Evolutionary conservation across 306 rosid species (phyloP), one percentile per base, ranked within the genome.

Genomic region (Malus fusca): DNA sequence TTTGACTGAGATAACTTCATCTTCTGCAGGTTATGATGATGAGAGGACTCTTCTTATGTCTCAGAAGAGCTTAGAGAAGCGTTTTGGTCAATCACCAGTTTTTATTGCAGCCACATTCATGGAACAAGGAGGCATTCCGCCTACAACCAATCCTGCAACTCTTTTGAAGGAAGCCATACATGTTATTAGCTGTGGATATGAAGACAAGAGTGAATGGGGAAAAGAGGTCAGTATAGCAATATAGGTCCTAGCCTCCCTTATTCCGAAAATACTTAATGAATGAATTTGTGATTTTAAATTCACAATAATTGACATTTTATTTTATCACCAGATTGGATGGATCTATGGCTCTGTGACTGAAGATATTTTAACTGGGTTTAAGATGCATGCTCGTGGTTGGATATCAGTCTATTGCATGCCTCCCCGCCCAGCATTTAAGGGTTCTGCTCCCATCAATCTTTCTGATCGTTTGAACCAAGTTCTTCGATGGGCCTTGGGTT

Each of bases 301-400:
- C 37, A 51, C 44, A 53, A 42, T 60, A 58, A 6, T 69, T 37
- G 35, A 71, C 6, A n/a, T 22, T 43, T 6, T 72, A 73, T 69
- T 70, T 64, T 44, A 56, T 68, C 77, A 25, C 79, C 87, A 96
- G 99, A 96, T 96, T 86, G 99, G 99, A 85, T 96, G 99, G 99
- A 96, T 96, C 88, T 96, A 96, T 85, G 99, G 99, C 78, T 96
- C 99, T 71, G 99, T 96, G 82, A 96, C 99, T 22, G 99, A 96
- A 88, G 99, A 96, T 90, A 96, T 96, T 82, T 87, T 96, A 76
- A 96, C 99, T 42, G 99, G 99, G 82, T 96, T 96, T 78, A 96
- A 96, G 90, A 96, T 96, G 99, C 99, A 96, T 75, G 99, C 99
- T 8, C 99, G 99, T 35, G 99, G 99, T 75, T 96, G 98, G 99